Conservation (phyloP, 129 eudicot species). For the Flaveria ramosissima region DNA sequence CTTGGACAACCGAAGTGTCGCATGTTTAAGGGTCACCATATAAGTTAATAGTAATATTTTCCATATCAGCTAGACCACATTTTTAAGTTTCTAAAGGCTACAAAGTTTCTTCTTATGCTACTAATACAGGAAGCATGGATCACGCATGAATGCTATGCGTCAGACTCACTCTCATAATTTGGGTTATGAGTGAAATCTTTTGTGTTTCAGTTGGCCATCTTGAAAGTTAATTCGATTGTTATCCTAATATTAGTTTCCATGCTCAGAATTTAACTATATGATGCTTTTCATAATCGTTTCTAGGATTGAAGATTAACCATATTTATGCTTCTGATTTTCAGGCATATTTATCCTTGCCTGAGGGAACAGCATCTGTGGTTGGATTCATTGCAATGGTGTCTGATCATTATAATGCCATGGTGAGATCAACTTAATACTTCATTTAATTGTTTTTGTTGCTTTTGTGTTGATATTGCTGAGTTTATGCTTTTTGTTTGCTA, state of each 20-base stretch:
- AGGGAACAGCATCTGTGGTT: slow-evolving; percentile 70
- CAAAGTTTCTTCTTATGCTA: not conserved
- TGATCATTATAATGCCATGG: slow-evolving; percentile 52
- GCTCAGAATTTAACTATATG: slow-evolving; percentile 2
- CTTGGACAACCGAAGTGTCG: no score
- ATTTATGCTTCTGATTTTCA: slow-evolving; percentile 32
- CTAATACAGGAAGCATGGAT: not conserved
- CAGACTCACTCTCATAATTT: slow-evolving; percentile 6
- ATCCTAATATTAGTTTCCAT: slow-evolving; percentile 12
- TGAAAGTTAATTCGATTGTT: slow-evolving; percentile 15
- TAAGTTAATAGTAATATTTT: not conserved
- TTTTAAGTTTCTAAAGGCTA: not conserved
- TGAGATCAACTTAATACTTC: slow-evolving; percentile 26
- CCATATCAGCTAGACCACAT: not conserved
- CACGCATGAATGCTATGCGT: not conserved
- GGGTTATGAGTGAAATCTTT: not conserved
- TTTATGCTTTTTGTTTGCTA: not conserved
- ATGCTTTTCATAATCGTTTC: slow-evolving; percentile 1
- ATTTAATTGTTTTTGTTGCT: slow-evolving; percentile 1
- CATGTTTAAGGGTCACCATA: no score
- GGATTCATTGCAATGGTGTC: slow-evolving; percentile 75
- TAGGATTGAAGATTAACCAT: slow-evolving; percentile 22
- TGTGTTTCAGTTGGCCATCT: not conserved
- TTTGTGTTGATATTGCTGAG: slow-evolving; percentile 4
- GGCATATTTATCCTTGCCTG: slow-evolving; percentile 70